These are phyloP conservation scores for Neckera pumila DNA, from an alignment of 225 moss, liverwort and hornwort species.

Conservation along the genomic window DNA sequence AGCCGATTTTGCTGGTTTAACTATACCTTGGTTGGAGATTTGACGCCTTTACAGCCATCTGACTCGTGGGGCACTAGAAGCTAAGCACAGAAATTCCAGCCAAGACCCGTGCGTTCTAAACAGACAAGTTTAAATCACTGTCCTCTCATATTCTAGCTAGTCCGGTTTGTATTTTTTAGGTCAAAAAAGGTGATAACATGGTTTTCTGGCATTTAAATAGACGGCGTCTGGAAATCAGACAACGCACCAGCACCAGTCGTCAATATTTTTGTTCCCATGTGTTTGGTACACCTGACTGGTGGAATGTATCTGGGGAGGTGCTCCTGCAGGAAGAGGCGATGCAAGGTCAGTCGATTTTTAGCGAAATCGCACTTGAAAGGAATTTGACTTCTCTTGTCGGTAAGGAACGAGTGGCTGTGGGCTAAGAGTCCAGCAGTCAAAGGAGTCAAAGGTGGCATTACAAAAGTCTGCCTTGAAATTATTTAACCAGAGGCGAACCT, in stretches of 20 bases:
- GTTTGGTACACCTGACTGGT: neutral
- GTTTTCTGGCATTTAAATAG: neutral
- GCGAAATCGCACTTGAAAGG: neutral
- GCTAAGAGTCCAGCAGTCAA: neutral
- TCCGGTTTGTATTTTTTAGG: neutral
- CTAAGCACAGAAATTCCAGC: neutral
- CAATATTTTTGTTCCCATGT: neutral
- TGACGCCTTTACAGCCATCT: neutral
- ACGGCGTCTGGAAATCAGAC: neutral
- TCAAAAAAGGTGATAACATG: neutral
- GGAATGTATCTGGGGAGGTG: slow-evolving; percentile 9
- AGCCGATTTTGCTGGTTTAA: neutral
- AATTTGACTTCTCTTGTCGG: slow-evolving; percentile 8
- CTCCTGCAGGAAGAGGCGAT: neutral
- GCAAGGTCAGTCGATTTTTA: neutral
- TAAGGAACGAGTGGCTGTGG: neutral
- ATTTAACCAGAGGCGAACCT: neutral
- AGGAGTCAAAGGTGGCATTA: neutral
- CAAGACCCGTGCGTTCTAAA: neutral
- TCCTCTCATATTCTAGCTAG: neutral
- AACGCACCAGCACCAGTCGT: neutral
- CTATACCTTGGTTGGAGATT: neutral
- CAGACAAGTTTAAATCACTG: neutral
- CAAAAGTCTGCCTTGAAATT: neutral
- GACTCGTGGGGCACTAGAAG: neutral